Conservation (phyloP, 768 basidiomycete genomes). For the Rhodocollybia butyracea region DNA sequence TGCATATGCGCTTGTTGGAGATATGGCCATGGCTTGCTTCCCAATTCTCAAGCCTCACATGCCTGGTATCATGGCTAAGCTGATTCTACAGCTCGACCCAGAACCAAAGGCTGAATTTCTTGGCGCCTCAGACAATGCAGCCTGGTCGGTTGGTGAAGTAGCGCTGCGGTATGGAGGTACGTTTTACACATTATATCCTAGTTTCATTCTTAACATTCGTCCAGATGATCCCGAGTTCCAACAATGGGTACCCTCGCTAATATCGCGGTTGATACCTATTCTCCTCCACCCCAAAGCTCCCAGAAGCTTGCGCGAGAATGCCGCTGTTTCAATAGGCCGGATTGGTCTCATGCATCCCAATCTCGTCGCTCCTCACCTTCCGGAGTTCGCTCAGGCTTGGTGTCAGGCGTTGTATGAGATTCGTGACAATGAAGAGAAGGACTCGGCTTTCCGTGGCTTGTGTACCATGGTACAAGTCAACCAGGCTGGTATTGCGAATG, state of each 20-base stretch:
- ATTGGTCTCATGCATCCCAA: conserved; percentile 91
- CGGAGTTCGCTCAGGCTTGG: conserved; percentile 93
- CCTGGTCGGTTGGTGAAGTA: conserved; percentile 98
- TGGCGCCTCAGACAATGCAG: conserved; percentile 97
- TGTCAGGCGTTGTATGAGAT: conserved; percentile 97
- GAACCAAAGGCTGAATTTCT: conserved; percentile 93
- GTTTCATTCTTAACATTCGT: conserved; percentile 7
- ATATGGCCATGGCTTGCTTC: conserved; percentile 97
- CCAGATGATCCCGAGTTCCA: conserved; percentile 83
- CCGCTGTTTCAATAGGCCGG: conserved; percentile 96
- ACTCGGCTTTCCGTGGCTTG: conserved; percentile 96
- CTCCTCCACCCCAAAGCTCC: conserved; percentile 90
- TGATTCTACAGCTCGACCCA: conserved; percentile 86
- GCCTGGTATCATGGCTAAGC: conserved; percentile 84
- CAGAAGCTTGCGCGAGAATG: conserved; percentile 93
- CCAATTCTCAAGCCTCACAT: conserved; percentile 79
- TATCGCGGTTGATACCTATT: conserved; percentile 88
- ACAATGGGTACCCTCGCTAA: conserved; percentile 86
- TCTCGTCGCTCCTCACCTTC: conserved; percentile 84
- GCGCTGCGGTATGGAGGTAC: conserved; percentile 87
- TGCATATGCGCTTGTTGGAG: conserved; percentile 96
- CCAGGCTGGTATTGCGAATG: conserved; percentile 91
- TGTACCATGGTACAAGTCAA: conserved; percentile 95
- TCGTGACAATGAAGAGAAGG: conserved; percentile 99
- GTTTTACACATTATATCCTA: conserved; percentile 15